phyloP scores from a whole-genome alignment of 306 rosid species.

The Malus sieversii region DNA sequence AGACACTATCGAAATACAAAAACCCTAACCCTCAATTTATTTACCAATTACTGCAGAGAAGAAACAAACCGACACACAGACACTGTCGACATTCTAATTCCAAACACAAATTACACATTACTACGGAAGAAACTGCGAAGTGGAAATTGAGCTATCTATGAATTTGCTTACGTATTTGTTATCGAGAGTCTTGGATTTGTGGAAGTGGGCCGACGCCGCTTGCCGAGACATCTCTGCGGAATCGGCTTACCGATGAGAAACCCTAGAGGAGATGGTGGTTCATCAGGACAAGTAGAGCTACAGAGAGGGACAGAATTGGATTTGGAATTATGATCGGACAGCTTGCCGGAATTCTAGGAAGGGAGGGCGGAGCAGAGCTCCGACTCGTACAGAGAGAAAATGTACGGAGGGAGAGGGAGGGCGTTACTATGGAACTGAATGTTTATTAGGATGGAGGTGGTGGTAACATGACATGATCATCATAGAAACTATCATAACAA shows the following conservation, averaged over 20 bases:
- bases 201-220: slow-evolving; percentile 57
- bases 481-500: no score
- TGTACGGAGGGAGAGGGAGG: not conserved
- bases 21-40: not conserved
- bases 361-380: not conserved
- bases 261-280: not conserved
- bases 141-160: not conserved
- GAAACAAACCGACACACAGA: not conserved
- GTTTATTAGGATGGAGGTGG: not conserved
- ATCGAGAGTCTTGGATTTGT: slow-evolving; percentile 94
- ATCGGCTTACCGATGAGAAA: not conserved
- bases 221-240: slow-evolving; percentile 73
- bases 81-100: not conserved
- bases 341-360: not conserved
- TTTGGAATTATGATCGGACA: slow-evolving; percentile 5
- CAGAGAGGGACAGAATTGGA: not conserved
- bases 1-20: not conserved
- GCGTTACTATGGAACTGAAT: no score
- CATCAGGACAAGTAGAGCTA: not conserved
- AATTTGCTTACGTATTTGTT: slow-evolving; percentile 64
- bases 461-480: not conserved
- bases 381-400: not conserved
- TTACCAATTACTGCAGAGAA: not conserved
- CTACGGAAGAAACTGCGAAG: not conserved
- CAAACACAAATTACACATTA: not conserved